Conservation (phyloP, 1,284 basidiomycete species). For the Grifola frondosa region DNA sequence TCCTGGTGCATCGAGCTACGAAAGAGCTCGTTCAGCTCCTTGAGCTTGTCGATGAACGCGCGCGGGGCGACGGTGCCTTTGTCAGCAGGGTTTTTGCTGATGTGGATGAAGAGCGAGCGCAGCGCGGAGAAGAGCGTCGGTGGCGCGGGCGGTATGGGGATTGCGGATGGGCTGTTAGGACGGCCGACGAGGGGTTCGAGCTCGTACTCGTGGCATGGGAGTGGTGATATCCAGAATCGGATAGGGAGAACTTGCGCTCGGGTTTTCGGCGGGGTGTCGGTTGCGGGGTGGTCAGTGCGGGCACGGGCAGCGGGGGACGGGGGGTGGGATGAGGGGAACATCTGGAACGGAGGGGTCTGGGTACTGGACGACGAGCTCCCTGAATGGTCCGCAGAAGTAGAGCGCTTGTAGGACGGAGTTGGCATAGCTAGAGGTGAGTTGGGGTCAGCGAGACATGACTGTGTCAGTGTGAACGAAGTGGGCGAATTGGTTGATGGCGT, state of each 20-base stretch:
- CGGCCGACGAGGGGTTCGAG: conserved; percentile 17
- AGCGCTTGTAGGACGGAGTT: conserved; percentile 97
- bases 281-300: conserved; percentile 46
- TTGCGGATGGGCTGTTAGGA: conserved; percentile 22
- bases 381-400: conserved; percentile 85
- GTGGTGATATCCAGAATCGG: conserved; percentile 12
- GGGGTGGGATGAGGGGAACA: conserved; percentile 25
- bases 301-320: conserved; percentile 22
- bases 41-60: conserved; percentile 88
- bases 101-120: conserved; percentile 85
- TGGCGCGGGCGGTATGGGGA: conserved; percentile 56
- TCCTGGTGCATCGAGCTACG: conserved; percentile 90
- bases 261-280: conserved; percentile 29
- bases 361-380: conserved; percentile 69
- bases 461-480: too few species aligned
- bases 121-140: conserved; percentile 87
- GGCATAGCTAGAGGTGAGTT: too few species aligned
- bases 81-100: conserved; percentile 71
- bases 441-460: too few species aligned
- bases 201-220: conserved; percentile 12
- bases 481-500: too few species aligned
- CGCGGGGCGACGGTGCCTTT: conserved; percentile 86
- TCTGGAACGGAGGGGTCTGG: conserved; percentile 43
- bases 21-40: conserved; percentile 85
- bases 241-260: conserved; percentile 25